Evolutionary conservation across 345 rosid species (phyloP).

Genomic region (Melaleuca quinquenervia): DNA sequence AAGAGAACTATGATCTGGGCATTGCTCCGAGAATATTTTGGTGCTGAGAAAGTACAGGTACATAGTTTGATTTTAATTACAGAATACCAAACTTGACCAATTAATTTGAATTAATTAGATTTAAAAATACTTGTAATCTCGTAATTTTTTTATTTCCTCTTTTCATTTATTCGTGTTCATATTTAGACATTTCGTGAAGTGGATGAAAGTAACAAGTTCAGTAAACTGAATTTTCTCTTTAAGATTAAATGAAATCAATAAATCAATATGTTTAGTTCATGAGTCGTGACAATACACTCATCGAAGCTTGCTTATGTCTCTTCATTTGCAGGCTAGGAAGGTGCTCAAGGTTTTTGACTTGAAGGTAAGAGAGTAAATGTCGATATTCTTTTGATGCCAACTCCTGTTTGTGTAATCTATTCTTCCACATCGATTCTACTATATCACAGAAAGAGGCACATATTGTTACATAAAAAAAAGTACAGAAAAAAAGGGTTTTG

Average conservation of each 20-base stretch:
- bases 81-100: neutral
- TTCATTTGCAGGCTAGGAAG: slow-evolving; percentile 24
- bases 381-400: neutral
- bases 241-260: neutral
- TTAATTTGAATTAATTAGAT: neutral
- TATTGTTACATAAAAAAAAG: neutral
- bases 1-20: slow-evolving; percentile 61
- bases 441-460: neutral
- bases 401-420: neutral
- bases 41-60: slow-evolving; percentile 34
- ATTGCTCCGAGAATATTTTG: slow-evolving; percentile 39
- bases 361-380: slow-evolving; percentile 15
- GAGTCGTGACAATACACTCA: neutral
- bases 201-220: neutral
- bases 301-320: neutral
- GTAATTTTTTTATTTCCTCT: neutral
- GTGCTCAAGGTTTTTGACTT: slow-evolving; percentile 24
- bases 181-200: neutral
- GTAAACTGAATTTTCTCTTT: neutral
- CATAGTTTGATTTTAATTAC: neutral
- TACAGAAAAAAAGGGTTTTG: neutral
- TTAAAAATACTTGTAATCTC: neutral
- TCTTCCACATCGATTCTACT: neutral
- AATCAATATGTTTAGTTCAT: neutral
- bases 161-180: neutral